Conservation (phyloP, 2,329 filamentous ascomycete genomes). For the Trichoderma sp. region DNA sequence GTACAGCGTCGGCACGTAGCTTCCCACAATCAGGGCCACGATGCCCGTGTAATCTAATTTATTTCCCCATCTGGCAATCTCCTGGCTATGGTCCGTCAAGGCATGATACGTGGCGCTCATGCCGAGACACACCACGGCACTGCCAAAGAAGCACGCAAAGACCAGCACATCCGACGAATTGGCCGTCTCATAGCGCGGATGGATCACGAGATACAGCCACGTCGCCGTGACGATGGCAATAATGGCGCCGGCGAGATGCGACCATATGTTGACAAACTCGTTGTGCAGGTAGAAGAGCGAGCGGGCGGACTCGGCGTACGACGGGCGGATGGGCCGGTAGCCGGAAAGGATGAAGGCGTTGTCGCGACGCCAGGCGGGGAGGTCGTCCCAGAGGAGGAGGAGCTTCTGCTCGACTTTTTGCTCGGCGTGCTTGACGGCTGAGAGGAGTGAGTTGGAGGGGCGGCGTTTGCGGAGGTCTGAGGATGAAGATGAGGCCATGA, state of each 20-base stretch:
- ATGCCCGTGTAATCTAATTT: conserved; percentile 95
- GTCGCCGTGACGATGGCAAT: conserved; percentile 54
- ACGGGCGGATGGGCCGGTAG: conserved; percentile 55
- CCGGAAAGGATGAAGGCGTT: conserved; percentile 57
- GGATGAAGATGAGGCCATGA: neutral
- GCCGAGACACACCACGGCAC: conserved; percentile 70
- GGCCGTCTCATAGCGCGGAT: conserved; percentile 67
- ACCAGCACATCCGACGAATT: conserved; percentile 65
- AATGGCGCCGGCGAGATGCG: conserved; percentile 65
- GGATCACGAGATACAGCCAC: conserved; percentile 59
- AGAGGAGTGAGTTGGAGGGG: conserved; percentile 33
- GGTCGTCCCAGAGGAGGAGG: conserved; percentile 59
- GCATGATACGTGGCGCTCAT: conserved; percentile 87
- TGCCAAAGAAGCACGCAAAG: conserved; percentile 77
- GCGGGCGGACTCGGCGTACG: conserved; percentile 47
- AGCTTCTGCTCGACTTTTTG: conserved; percentile 44
- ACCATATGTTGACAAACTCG: conserved; percentile 65
- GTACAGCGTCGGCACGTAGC: conserved; percentile 84
- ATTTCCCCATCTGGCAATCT: conserved; percentile 81
- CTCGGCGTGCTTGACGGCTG: conserved; percentile 41
- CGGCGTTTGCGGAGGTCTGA: conserved; percentile 34
- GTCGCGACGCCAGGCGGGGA: conserved; percentile 61
- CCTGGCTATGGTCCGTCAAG: conserved; percentile 78
- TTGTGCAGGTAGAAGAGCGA: conserved; percentile 60
- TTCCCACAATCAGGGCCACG: conserved; percentile 86